A percentile compares a stretch with the other conserved stretches of the same genome.
These are phyloP conservation scores for Russula lepida DNA, from an alignment of 768 basidiomycete species.

Conservation along the genomic window DNA sequence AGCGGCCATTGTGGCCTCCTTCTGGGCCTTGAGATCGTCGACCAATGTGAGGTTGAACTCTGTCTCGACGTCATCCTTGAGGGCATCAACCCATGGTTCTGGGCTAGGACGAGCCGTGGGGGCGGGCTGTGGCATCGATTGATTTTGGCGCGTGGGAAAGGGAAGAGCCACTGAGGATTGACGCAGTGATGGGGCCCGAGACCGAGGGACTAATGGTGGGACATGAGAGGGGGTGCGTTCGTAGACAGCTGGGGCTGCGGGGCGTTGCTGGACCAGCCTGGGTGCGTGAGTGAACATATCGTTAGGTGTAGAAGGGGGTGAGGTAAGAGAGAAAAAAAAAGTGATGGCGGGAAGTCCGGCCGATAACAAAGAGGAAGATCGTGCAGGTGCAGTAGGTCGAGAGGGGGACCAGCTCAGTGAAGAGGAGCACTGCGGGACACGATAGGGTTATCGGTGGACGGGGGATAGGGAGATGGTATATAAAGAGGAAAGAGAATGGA, in stretches of 20 bases:
- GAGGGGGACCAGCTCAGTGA: not conserved
- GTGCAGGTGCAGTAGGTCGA: slow-evolving; percentile 1
- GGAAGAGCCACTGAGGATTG: not conserved
- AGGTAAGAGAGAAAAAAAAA: not conserved
- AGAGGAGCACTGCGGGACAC: slow-evolving; percentile 5
- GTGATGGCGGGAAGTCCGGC: slow-evolving; percentile 1
- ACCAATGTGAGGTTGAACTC: slow-evolving; percentile 15
- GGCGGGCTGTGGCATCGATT: not conserved
- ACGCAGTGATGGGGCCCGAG: slow-evolving; percentile 11
- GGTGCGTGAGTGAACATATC: slow-evolving; percentile 13
- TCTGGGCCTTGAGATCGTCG: slow-evolving; percentile 12
- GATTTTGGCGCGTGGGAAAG: slow-evolving; percentile 13
- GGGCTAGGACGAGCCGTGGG: slow-evolving; percentile 1
- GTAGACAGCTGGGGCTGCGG: not conserved
- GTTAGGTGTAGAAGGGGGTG: not conserved
- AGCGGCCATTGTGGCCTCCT: slow-evolving; percentile 5
- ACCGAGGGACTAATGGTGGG: not conserved
- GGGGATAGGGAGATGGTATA: slow-evolving; percentile 4
- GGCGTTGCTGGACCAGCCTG: slow-evolving; percentile 15
- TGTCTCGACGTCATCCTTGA: slow-evolving; percentile 16
- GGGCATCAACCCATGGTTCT: slow-evolving; percentile 17
- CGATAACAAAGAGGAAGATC: slow-evolving; percentile 3
- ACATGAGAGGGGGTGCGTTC: slow-evolving; percentile 8
- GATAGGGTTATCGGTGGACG: slow-evolving; percentile 12
- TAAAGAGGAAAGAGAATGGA: slow-evolving; percentile 5